phyloP scores from a whole-genome alignment of 768 basidiomycete genomes.

The Artomyces pyxidatus region DNA sequence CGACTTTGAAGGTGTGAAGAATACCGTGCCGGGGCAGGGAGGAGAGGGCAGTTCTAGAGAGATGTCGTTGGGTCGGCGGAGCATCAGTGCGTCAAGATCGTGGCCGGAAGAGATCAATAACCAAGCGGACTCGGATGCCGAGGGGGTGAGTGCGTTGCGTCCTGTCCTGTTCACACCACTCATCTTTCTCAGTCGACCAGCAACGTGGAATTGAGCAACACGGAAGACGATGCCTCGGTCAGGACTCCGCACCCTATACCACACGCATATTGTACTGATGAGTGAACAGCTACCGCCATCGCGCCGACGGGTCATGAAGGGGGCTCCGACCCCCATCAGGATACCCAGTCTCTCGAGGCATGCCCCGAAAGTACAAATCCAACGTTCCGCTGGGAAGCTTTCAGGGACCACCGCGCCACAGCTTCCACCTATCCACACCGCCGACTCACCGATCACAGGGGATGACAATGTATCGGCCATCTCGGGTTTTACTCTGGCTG shows the following conservation, averaged over 20 bases:
- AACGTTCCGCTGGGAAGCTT: slow-evolving; percentile 1
- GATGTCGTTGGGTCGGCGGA: too few species aligned
- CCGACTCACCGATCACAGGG: slow-evolving; percentile 5
- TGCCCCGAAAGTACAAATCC: slow-evolving; percentile 3
- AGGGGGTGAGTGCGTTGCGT: not conserved
- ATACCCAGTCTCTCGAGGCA: slow-evolving; percentile 4
- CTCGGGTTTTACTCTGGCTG: slow-evolving; percentile 13
- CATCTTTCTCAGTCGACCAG: not conserved
- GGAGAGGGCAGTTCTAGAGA: not conserved
- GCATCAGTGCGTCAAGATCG: not conserved
- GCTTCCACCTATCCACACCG: not conserved
- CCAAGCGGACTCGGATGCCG: not conserved
- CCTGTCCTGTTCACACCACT: not conserved
- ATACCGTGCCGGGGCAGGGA: not conserved
- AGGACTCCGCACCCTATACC: not conserved
- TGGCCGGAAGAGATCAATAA: not conserved
- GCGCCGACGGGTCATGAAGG: not conserved
- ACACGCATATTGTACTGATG: not conserved
- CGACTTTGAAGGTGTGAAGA: not conserved
- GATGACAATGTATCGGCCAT: slow-evolving; percentile 8
- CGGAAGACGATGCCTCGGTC: not conserved
- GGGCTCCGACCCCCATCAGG: slow-evolving; percentile 10
- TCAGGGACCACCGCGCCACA: not conserved
- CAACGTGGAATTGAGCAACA: not conserved
- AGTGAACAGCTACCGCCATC: not conserved